Evolutionary conservation across 2,329 filamentous ascomycete species (phyloP).

Genomic region (Neurospora sp.): DNA sequence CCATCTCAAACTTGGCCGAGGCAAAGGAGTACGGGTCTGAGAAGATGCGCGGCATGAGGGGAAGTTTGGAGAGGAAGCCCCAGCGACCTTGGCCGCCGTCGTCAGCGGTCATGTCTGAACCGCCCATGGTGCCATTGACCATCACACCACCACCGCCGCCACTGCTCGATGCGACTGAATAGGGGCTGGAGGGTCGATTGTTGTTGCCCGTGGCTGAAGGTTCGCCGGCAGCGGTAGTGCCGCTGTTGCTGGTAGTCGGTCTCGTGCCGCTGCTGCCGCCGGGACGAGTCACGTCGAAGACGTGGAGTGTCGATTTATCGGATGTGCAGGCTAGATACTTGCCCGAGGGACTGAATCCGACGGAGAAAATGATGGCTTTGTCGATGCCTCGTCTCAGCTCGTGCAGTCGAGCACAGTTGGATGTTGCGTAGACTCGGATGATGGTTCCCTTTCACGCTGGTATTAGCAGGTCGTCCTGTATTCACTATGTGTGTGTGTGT

Average conservation of each 20-base stretch:
- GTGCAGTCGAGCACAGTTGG: slow-evolving; percentile 67
- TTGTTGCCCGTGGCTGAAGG: slow-evolving; percentile 8
- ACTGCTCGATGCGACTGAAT: neutral
- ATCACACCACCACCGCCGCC: neutral
- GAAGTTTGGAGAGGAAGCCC: slow-evolving; percentile 75
- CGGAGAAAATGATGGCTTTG: slow-evolving; percentile 73
- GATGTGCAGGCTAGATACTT: slow-evolving; percentile 81
- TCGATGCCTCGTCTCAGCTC: slow-evolving; percentile 88
- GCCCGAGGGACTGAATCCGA: slow-evolving; percentile 77
- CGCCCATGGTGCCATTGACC: neutral
- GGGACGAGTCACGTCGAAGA: slow-evolving; percentile 72
- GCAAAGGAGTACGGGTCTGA: slow-evolving; percentile 84
- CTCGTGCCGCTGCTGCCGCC: slow-evolving; percentile 7
- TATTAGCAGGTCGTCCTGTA: neutral
- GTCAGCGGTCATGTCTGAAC: neutral
- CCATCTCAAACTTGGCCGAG: slow-evolving; percentile 71
- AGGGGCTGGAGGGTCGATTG: neutral
- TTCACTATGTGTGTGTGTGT: neutral
- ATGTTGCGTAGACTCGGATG: slow-evolving; percentile 73
- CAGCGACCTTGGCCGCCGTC: slow-evolving; percentile 48
- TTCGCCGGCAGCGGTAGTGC: neutral
- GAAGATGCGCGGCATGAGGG: slow-evolving; percentile 76
- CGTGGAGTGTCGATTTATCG: slow-evolving; percentile 90
- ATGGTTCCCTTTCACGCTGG: slow-evolving; percentile 57
- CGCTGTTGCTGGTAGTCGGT: neutral